Conservation (phyloP, 768 basidiomycete genomes). For the Dentipellis sp. region DNA sequence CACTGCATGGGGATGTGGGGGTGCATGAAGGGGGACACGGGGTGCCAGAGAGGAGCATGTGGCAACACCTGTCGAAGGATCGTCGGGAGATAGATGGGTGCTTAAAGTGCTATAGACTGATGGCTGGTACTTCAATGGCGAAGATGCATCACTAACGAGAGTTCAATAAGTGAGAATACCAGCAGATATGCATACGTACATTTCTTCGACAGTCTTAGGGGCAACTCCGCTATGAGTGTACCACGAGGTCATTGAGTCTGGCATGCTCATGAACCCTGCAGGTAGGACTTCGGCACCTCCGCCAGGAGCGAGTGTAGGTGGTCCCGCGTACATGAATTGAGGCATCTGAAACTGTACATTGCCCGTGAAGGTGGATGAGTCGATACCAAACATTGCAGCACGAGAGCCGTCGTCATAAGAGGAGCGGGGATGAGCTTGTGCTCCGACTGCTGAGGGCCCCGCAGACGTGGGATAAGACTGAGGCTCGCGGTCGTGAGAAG, state of each 20-base stretch:
- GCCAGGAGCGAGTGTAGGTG: slow-evolving; percentile 56
- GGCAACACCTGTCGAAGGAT: neutral
- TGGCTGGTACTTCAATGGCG: neutral
- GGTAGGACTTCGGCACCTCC: slow-evolving; percentile 73
- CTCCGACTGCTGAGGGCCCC: slow-evolving; percentile 2
- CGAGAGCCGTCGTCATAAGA: slow-evolving; percentile 2
- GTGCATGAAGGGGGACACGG: neutral
- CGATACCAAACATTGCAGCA: neutral
- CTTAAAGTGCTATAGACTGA: neutral
- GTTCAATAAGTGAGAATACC: slow-evolving; percentile 1
- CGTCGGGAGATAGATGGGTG: neutral
- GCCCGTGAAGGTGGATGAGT: slow-evolving; percentile 20
- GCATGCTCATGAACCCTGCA: neutral
- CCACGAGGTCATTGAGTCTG: slow-evolving; percentile 13
- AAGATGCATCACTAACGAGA: neutral
- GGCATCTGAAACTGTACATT: slow-evolving; percentile 45
- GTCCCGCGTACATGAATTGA: slow-evolving; percentile 47
- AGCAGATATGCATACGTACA: slow-evolving; percentile 4
- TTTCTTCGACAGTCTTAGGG: slow-evolving; percentile 2
- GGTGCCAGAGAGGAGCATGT: neutral
- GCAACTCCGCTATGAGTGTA: slow-evolving; percentile 8
- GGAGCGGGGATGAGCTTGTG: slow-evolving; percentile 3
- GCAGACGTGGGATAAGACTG: slow-evolving; percentile 5
- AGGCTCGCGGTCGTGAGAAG: slow-evolving; percentile 2
- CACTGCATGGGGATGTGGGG: neutral